Conservation (phyloP, 768 basidiomycete species). For the Cubamyces lactineus region DNA sequence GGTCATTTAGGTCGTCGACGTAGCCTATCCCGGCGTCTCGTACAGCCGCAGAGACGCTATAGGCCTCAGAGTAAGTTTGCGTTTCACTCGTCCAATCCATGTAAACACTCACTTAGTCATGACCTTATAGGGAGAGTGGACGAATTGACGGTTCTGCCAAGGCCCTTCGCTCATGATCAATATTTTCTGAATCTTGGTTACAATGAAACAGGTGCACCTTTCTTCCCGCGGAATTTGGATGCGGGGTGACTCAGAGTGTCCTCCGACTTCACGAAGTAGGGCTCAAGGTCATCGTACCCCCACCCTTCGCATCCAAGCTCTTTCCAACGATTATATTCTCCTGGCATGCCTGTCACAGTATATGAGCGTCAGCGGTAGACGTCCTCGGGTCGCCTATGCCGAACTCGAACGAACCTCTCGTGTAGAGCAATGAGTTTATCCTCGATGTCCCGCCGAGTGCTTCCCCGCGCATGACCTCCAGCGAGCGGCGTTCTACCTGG, state of each 20-base stretch:
- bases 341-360: constrained; percentile 21
- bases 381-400: background rate
- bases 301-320: constrained; percentile 38
- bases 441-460: constrained; percentile 49
- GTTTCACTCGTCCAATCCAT: background rate
- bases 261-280: constrained; percentile 42
- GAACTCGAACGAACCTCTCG: background rate
- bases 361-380: background rate
- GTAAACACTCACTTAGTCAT: constrained; percentile 2
- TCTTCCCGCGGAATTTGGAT: constrained; percentile 4
- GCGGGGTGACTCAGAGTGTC: constrained; percentile 3
- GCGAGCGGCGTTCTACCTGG: constrained; percentile 6
- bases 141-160: constrained; percentile 20
- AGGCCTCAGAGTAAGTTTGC: too few relatives aligned
- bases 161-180: background rate
- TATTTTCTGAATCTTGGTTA: too few relatives aligned
- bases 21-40: constrained; percentile 18
- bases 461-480: constrained; percentile 25
- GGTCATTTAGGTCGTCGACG: constrained; percentile 26
- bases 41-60: constrained; percentile 16
- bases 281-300: constrained; percentile 39
- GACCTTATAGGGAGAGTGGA: background rate
- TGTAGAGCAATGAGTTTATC: constrained; percentile 45
- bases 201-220: background rate
- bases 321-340: constrained; percentile 39